Evolutionary conservation across 805 yeast species (phyloP).

Genomic region (Cyberlindnera samutprakarnensis): DNA sequence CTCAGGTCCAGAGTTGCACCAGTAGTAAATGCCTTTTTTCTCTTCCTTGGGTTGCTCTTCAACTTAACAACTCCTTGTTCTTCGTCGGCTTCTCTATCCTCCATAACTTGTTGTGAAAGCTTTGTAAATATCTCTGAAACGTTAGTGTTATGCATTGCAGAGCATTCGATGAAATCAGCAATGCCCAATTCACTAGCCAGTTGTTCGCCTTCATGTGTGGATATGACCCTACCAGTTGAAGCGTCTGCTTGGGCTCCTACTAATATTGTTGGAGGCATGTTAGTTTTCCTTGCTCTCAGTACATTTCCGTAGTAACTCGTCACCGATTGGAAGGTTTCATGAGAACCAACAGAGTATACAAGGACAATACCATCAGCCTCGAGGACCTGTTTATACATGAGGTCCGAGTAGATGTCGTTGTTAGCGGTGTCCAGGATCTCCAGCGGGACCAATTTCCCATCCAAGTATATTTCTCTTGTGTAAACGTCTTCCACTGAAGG

Average conservation of each 20-base stretch:
- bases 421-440: constrained; percentile 75
- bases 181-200: constrained; percentile 12
- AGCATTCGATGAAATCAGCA: constrained; percentile 10
- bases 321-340: constrained; percentile 9
- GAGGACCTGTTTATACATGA: constrained; percentile 38
- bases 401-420: constrained; percentile 71
- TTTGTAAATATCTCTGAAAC: constrained; percentile 13
- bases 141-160: constrained; percentile 13
- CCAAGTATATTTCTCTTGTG: constrained; percentile 45
- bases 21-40: constrained; percentile 6
- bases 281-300: constrained; percentile 7
- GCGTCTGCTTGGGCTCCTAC: constrained; percentile 15
- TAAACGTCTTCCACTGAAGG: constrained; percentile 64
- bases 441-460: constrained; percentile 41
- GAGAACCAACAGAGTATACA: constrained; percentile 10
- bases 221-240: constrained; percentile 8
- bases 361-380: constrained; percentile 19
- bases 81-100: not conserved
- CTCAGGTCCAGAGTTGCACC: constrained; percentile 8
- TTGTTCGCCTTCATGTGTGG: constrained; percentile 9
- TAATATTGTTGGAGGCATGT: constrained; percentile 15
- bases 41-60: not conserved
- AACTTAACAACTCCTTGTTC: not conserved
- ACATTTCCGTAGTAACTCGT: constrained; percentile 13
- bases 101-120: constrained; percentile 4